These are phyloP conservation scores for Fomitopsis serialis DNA, from an alignment of 768 basidiomycete species.

Conservation along the genomic window DNA sequence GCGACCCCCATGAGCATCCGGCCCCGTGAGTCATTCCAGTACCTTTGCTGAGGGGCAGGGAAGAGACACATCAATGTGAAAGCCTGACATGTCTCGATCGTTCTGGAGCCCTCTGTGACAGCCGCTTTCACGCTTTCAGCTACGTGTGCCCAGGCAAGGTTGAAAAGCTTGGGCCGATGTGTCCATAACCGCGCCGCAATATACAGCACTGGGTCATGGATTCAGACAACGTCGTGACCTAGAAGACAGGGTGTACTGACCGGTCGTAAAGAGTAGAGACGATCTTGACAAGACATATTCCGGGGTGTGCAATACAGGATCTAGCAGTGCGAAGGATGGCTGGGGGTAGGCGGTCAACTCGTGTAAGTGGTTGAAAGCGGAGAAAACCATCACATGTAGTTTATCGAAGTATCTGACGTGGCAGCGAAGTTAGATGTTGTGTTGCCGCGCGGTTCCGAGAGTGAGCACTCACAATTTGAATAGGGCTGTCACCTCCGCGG, in stretches of 20 bases:
- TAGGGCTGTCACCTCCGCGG: not conserved
- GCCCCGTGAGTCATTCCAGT: constrained; percentile 55
- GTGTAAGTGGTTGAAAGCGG: not conserved
- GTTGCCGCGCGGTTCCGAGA: not conserved
- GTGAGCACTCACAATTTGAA: not conserved
- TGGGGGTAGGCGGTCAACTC: not conserved
- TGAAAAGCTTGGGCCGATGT: constrained; percentile 42
- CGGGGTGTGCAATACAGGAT: constrained; percentile 44
- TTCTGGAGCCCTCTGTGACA: constrained; percentile 40
- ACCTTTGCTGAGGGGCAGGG: constrained; percentile 51
- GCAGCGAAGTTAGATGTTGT: not conserved
- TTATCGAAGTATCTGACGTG: not conserved
- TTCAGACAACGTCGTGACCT: no score
- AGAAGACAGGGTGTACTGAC: constrained; percentile 26
- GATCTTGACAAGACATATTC: constrained; percentile 39
- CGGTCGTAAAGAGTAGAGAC: constrained; percentile 48
- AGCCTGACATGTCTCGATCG: constrained; percentile 68
- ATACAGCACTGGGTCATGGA: constrained; percentile 42
- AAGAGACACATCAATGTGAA: constrained; percentile 58
- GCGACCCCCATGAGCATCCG: constrained; percentile 67
- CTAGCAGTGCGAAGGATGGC: constrained; percentile 28
- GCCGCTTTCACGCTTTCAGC: constrained; percentile 46
- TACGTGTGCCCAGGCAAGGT: constrained; percentile 34
- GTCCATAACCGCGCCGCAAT: constrained; percentile 56
- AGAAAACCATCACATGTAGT: not conserved